Conservation (phyloP, 805 yeast genomes). For the Starmerella khaoyaiensis region DNA sequence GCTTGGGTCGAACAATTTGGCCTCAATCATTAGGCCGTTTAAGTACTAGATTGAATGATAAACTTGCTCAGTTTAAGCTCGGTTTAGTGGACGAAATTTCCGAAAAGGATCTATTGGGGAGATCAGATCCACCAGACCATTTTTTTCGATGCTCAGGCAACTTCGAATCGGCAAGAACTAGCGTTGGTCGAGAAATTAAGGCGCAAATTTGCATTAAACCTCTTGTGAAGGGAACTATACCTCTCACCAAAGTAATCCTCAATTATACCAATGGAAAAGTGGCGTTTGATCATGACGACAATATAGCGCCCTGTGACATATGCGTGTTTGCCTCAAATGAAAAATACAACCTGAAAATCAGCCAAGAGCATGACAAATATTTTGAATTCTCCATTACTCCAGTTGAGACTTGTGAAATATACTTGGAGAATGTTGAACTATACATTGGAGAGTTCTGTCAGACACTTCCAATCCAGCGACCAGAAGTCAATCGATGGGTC, state of each 20-base stretch:
- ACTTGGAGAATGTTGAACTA: constrained; percentile 15
- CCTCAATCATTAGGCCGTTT: constrained; percentile 9
- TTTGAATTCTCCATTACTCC: constrained; percentile 24
- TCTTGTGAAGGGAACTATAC: constrained; percentile 9
- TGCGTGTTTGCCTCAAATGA: not conserved
- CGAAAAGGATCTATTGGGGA: not conserved
- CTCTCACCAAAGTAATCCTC: constrained; percentile 10
- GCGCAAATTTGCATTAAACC: constrained; percentile 20
- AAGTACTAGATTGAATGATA: constrained; percentile 9
- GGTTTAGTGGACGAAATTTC: constrained; percentile 5
- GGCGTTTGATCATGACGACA: constrained; percentile 5
- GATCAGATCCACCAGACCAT: constrained; percentile 1
- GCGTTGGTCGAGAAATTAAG: constrained; percentile 16
- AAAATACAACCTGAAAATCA: too few relatives aligned
- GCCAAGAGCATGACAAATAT: too few relatives aligned
- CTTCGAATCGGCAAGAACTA: constrained; percentile 12
- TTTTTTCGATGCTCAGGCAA: constrained; percentile 15
- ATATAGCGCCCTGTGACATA: not conserved
- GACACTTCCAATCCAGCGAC: constrained; percentile 5
- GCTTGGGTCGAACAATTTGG: constrained; percentile 10
- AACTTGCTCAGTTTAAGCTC: constrained; percentile 10
- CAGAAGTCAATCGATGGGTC: not conserved
- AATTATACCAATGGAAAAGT: constrained; percentile 11
- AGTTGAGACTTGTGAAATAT: constrained; percentile 22
- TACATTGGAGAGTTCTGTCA: constrained; percentile 12